Conservation (phyloP, 768 basidiomycete species). For the Scleroderma citrinum region DNA sequence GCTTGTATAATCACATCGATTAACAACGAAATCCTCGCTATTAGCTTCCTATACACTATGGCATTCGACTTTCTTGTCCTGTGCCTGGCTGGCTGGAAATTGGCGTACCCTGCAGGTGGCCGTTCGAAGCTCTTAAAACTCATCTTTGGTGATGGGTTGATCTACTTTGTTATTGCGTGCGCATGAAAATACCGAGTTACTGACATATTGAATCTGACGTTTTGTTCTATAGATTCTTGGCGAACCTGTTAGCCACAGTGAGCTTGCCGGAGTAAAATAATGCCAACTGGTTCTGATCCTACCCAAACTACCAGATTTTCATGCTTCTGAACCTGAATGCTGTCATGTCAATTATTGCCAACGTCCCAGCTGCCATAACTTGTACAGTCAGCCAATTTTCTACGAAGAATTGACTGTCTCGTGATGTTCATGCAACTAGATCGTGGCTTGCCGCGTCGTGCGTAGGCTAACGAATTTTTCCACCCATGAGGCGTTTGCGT, state of each 20-base stretch:
- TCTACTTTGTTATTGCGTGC: conserved; percentile 69
- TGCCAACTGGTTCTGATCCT: neutral
- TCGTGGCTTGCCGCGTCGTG: conserved; percentile 59
- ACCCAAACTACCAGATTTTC: conserved; percentile 35
- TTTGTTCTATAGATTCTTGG: conserved; percentile 46
- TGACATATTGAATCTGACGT: conserved; percentile 5
- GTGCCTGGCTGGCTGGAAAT: conserved; percentile 55
- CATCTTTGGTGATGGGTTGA: conserved; percentile 67
- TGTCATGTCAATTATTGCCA: conserved; percentile 70
- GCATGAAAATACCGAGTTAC: conserved; percentile 19
- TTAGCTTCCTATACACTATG: conserved; percentile 72
- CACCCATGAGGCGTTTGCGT: conserved; percentile 50
- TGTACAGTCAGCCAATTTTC: conserved; percentile 44
- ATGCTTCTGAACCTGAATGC: conserved; percentile 65
- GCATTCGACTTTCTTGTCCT: conserved; percentile 62
- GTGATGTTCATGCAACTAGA: conserved; percentile 33
- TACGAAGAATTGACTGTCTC: neutral
- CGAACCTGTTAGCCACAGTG: conserved; percentile 55
- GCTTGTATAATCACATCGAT: conserved; percentile 58
- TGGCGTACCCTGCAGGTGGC: conserved; percentile 40
- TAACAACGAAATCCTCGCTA: conserved; percentile 53
- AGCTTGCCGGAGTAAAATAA: neutral
- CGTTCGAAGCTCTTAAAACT: conserved; percentile 55
- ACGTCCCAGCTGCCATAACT: conserved; percentile 65
- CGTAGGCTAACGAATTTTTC: conserved; percentile 59